Evolutionary conservation across 352 stramenopile genomes (phyloP), one percentile per base, ranked within the genome.

Genomic region (Peronospora belbahrii): DNA sequence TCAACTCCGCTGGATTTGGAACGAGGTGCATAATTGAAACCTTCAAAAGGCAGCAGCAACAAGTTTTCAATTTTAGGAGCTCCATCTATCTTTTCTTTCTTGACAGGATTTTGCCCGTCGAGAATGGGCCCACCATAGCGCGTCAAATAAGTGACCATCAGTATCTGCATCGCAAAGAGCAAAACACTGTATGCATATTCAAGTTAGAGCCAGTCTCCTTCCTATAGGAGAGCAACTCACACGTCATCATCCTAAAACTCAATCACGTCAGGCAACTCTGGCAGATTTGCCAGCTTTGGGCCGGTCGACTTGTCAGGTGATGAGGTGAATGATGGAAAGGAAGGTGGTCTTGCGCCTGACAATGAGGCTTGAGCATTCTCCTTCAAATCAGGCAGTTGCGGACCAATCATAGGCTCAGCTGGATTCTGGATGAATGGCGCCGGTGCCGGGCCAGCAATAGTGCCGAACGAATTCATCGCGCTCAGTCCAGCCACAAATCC

Each of bases 191-290:
- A 54, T 45, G 38, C 38, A n/a, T 42, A 52, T 60, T 65, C 65
- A 69, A 69, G 35, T 69, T 69, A 69, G 14, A 41, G 45, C 35
- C 50, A 48, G 24, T 35, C 37, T 53, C 47, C 35, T 28, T 10
- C 7, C n/a, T 11, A 33, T 18, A 37, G 3, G 15, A 42, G 25
- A 50, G 42, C 42, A 51, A 41, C 22, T 22, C 33, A 42, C 24
- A 25, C 34, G 28, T 18, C 17, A 39, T 36, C 43, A 39, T 36
- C 43, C 45, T 69, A 74, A 59, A 74, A 74, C 57, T 67, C 64
- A 15, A 71, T 37, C 48, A 81, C 66, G 31, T 81, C 70, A n/a
- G 70, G 70, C 10, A 81, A 48, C 15, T 81, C 70, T 13, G 70
- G 66, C 24, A 81, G 36, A 32, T 70, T 67, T 14, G 22, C 54